Evolutionary conservation across 345 rosid genomes (phyloP), one percentile per base, ranked within the genome.

Genomic region (Eucalyptus fibrosa): DNA sequence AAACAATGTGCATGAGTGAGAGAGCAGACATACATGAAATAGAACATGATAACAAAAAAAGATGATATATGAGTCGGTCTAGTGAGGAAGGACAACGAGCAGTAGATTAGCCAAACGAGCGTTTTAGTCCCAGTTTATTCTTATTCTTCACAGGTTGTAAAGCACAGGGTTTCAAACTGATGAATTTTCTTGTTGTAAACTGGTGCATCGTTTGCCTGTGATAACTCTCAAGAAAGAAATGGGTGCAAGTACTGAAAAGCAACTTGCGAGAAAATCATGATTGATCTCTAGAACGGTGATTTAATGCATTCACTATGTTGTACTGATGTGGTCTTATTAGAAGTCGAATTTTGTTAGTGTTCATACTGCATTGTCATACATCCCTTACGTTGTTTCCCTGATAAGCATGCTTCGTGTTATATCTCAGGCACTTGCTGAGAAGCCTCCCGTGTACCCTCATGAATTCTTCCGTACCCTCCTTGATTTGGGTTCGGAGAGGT

Each of bases 361-460:
- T 37, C 32, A 32, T 44, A 44, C 62, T 82, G 32, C 60, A 26
- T 26, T 40, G 30, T 7, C 28, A 19, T 23, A 21, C 15, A 21
- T 51, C 37, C 56, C 53, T 30, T 30, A 18, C n/a, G 32, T 32
- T 45, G 83, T 85, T 89, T 69, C n/a, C 53, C 45, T 87, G 89
- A 30, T 89, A 62, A 50, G 34, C 45, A 47, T 50, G 37, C 50
- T 69, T 34, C 34, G 60, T 87, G 86, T 15, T 77, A 49, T 50
- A 30, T 91, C 53, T 47, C 94, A 97, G 99, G 98, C 99, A 56
- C 93, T 97, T 82, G 93, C 97, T 59, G 98, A 97, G 94, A 92
- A 96, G 87, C 97, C 97, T n/a, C 97, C 98, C 32, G 86, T 96
- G 92, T 93, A 97, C 89, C 98, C 99, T 92, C 97, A 94, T 51